These are phyloP conservation scores for Volvariella volvacea DNA, from an alignment of 1,284 basidiomycete species.

Conservation along the genomic window DNA sequence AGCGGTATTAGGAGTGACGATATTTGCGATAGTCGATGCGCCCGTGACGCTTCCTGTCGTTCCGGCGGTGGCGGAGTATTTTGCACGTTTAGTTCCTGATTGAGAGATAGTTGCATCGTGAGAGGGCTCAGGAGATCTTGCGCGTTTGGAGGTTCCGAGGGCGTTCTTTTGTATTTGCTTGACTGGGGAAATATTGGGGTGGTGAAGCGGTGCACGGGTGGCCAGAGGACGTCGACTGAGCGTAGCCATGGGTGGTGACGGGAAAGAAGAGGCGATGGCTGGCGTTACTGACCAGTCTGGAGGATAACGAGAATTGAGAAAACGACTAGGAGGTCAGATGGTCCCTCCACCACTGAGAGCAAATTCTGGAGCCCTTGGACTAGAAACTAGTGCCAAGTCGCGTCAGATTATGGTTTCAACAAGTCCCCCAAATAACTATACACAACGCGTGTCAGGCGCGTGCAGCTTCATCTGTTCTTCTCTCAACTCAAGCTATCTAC, in stretches of 20 bases:
- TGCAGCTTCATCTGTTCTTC: conserved; percentile 11
- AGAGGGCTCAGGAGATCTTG: conserved; percentile 55
- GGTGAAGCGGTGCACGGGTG: conserved; percentile 19
- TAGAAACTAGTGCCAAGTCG: background rate
- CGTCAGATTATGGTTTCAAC: conserved; percentile 2
- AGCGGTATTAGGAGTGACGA: too few species aligned
- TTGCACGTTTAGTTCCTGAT: conserved; percentile 27
- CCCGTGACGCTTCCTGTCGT: too few species aligned
- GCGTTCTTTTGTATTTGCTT: conserved; percentile 23
- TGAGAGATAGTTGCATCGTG: conserved; percentile 29
- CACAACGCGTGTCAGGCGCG: conserved; percentile 5
- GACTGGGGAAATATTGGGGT: conserved; percentile 13
- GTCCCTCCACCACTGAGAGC: too few species aligned
- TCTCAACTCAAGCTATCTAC: too few species aligned
- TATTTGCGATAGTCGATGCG: too few species aligned
- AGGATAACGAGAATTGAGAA: too few species aligned
- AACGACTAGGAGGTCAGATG: background rate
- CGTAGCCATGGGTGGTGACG: conserved; percentile 29
- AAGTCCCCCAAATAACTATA: background rate
- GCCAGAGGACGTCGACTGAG: conserved; percentile 34
- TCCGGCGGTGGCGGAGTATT: conserved; percentile 13
- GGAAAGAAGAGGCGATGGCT: conserved; percentile 8
- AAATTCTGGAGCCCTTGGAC: too few species aligned
- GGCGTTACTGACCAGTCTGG: background rate
- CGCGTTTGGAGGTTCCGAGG: conserved; percentile 42